Evolutionary conservation across 2,329 filamentous ascomycete species (phyloP).

Genomic region (Aureobasidium sp.): DNA sequence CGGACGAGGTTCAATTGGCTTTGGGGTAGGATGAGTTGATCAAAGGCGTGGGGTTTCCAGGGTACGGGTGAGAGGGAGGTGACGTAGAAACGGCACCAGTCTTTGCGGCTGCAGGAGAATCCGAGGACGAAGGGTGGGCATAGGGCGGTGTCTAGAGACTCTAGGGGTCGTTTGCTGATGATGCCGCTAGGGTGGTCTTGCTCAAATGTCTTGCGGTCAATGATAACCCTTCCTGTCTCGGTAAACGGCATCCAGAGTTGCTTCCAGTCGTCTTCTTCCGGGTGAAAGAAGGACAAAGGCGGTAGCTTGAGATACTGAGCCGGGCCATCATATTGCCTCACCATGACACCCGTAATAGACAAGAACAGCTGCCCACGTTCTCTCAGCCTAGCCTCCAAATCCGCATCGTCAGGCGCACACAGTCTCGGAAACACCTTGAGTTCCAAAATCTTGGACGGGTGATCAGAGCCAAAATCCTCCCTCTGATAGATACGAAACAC

Average conservation of each 20-base stretch:
- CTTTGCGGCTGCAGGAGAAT: not conserved
- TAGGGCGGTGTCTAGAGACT: not conserved
- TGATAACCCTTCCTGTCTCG: not conserved
- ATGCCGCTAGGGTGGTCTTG: slow-evolving; percentile 2
- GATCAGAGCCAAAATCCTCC: not conserved
- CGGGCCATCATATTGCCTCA: not conserved
- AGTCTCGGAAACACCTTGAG: not conserved
- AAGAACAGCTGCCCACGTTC: not conserved
- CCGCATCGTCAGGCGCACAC: not conserved
- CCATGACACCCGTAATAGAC: not conserved
- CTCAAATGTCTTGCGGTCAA: not conserved
- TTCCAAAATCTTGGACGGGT: not conserved
- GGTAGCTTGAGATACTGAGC: not conserved
- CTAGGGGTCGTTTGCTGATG: not conserved
- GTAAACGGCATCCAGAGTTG: not conserved
- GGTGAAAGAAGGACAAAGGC: not conserved
- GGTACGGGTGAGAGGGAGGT: not conserved
- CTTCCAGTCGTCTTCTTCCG: not conserved
- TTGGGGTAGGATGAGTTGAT: not conserved
- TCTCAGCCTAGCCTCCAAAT: not conserved
- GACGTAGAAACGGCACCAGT: not conserved
- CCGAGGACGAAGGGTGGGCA: not conserved
- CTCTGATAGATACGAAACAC: not conserved
- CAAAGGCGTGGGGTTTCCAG: not conserved
- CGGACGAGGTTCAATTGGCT: not conserved